Base-by-base conservation (phyloP, 805 yeast genomes). In the Yamadazyma tumulicola region DNA sequence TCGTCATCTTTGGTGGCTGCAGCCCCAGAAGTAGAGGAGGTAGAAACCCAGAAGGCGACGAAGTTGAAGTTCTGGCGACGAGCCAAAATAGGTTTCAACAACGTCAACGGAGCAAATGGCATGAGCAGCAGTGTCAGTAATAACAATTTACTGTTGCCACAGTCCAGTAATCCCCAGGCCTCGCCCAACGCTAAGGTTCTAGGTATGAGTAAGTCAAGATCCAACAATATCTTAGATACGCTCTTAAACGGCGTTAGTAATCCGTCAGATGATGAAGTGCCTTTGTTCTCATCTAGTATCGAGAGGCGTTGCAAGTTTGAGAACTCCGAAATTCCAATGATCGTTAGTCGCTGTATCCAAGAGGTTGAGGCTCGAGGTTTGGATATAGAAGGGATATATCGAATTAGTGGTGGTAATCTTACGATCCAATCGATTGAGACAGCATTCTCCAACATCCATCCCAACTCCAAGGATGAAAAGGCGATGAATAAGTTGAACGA, bases 401-500 rank as follows among this genome's bases (percentile, higher is more conserved):
- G 98, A 46, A 81, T 89, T 46, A 82, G 94, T 29, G 98, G 96
- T 1, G 84, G 86, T 4, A 73, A 79, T 42, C 72, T 86, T 6
- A 81, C 83, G 31, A 72, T 81, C 35, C 76, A 73, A 16, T 56
- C 66, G n/a, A 61, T 67, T 30, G 72, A 65, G 39, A 57, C 54
- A 33, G 66, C 71, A 1, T 67, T 67, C 47, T 38, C 55, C 7
- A 49, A 46, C 26, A 12, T 41, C 20, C 38, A 39, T 21, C 43
- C 45, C 6, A 48, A 51, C 9, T 55, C 51, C 15, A 43, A 47
- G 11, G 69, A 61, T 42, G 71, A 64, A 10, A 61, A 53, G 37
- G 55, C 52, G 31, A 38, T 60, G 46, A 41, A 45, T 12, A 55
- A 49, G 38, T 47, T 64, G 33, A 48, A 55, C 21, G 73, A 67